Percentiles rank a stretch among this genome's conserved stretches.
Conservation (phyloP, 768 basidiomycete species). For the Dictyophora rubrovolvata region DNA sequence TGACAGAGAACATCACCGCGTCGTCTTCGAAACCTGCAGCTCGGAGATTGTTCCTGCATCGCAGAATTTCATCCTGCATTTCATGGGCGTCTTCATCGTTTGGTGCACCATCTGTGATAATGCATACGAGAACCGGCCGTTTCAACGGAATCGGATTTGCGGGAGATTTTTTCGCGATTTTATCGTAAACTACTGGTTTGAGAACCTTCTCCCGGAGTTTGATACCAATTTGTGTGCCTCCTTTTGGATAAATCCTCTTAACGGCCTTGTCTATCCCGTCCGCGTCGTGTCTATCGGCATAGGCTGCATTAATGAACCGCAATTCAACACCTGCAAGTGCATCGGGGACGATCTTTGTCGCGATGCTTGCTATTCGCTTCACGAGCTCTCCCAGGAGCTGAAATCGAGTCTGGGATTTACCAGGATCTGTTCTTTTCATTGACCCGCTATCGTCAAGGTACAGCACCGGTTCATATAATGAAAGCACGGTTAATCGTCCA, state of each 20-base stretch:
- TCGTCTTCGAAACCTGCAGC: constrained; percentile 8
- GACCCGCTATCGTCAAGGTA: constrained; percentile 17
- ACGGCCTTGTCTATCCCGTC: not conserved
- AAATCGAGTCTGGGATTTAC: constrained; percentile 15
- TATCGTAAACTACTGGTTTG: constrained; percentile 8
- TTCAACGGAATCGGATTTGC: not conserved
- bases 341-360: constrained; percentile 20
- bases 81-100: not conserved
- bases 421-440: constrained; percentile 10
- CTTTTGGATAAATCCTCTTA: not conserved
- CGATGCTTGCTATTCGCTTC: constrained; percentile 12
- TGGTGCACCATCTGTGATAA: constrained; percentile 8
- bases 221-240: constrained; percentile 6
- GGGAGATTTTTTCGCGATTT: not conserved
- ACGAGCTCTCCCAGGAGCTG: constrained; percentile 11
- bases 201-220: constrained; percentile 5
- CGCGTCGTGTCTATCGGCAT: not conserved
- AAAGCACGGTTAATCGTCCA: constrained; percentile 15
- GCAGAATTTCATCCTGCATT: not conserved
- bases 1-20: constrained; percentile 9
- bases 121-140: constrained; percentile 6
- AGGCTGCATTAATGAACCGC: constrained; percentile 19
- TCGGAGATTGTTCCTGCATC: not conserved
- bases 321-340: constrained; percentile 14
- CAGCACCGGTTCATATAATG: constrained; percentile 14